Conservation (phyloP, 306 rosid genomes). For the Castanopsis chinensis region DNA sequence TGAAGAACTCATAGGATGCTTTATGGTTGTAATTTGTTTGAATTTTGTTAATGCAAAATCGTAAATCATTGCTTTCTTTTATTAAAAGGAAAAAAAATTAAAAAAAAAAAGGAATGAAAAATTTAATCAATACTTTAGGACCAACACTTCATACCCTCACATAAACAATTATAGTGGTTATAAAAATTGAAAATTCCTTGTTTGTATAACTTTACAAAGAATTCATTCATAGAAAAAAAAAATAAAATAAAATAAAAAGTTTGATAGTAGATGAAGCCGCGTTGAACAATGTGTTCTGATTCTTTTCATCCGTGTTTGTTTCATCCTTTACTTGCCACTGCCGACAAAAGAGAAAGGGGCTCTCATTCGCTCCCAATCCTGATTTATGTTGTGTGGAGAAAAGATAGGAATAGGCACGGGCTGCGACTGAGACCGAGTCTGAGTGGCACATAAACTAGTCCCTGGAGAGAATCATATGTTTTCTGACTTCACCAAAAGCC, state of each 20-base stretch:
- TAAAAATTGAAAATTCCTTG: too few relatives aligned
- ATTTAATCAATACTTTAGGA: too few relatives aligned
- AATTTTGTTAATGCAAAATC: too few relatives aligned
- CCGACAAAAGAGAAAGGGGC: conserved; percentile 19
- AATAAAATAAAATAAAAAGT: not conserved
- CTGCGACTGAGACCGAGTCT: not conserved
- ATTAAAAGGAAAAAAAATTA: too few relatives aligned
- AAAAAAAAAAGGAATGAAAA: too few relatives aligned
- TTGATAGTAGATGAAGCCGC: not conserved
- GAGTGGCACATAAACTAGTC: not conserved
- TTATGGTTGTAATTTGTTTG: too few relatives aligned
- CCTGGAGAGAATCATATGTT: conserved; percentile 16
- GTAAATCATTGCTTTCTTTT: too few relatives aligned
- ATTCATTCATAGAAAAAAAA: not conserved
- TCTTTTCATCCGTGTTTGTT: not conserved
- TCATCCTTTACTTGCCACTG: conserved; percentile 24
- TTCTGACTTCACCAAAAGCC: conserved; percentile 21
- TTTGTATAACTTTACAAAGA: too few relatives aligned
- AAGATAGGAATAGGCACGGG: not conserved
- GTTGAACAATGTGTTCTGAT: conserved; percentile 11
- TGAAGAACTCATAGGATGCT: too few relatives aligned
- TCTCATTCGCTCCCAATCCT: not conserved
- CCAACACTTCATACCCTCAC: too few relatives aligned
- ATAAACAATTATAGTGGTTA: too few relatives aligned
- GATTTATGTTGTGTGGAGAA: not conserved